Conservation (phyloP, 1,284 basidiomycete species). For the Naganishia albida region DNA sequence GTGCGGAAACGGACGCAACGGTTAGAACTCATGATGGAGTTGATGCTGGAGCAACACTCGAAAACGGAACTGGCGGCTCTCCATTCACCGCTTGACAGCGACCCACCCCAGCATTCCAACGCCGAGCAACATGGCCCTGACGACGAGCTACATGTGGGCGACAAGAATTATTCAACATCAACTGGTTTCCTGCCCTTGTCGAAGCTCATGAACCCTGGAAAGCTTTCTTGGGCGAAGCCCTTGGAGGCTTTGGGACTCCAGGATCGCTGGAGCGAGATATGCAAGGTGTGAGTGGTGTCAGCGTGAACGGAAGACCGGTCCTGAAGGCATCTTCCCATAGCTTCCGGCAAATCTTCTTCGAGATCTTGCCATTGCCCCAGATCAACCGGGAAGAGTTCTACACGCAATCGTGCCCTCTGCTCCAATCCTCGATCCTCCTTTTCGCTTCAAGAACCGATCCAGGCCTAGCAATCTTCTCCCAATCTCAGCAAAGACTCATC, state of each 20-base stretch:
- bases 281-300: background rate
- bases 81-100: background rate
- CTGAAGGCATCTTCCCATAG: background rate
- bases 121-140: background rate
- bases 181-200: slow-evolving; percentile 7
- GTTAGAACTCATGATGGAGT: slow-evolving; percentile 23
- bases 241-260: slow-evolving; percentile 8
- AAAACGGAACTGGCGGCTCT: slow-evolving; percentile 1
- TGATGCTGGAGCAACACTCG: slow-evolving; percentile 15
- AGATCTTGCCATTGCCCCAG: slow-evolving; percentile 11
- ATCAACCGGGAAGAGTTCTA: slow-evolving; percentile 4
- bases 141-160: background rate
- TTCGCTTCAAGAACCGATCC: slow-evolving; percentile 15
- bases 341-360: slow-evolving; percentile 5
- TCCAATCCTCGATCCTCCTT: slow-evolving; percentile 12
- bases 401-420: slow-evolving; percentile 9
- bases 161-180: slow-evolving; percentile 12
- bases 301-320: background rate
- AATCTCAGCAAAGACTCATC: slow-evolving; percentile 8
- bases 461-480: slow-evolving; percentile 9
- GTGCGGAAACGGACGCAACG: slow-evolving; percentile 11
- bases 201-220: slow-evolving; percentile 8
- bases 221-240: slow-evolving; percentile 15
- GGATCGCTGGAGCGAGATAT: slow-evolving; percentile 12
- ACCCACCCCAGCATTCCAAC: background rate